Evolutionary conservation across 495 filamentous ascomycete genomes (phyloP), one percentile per base, ranked within the genome.

Genomic region (Sporormia fimetaria): DNA sequence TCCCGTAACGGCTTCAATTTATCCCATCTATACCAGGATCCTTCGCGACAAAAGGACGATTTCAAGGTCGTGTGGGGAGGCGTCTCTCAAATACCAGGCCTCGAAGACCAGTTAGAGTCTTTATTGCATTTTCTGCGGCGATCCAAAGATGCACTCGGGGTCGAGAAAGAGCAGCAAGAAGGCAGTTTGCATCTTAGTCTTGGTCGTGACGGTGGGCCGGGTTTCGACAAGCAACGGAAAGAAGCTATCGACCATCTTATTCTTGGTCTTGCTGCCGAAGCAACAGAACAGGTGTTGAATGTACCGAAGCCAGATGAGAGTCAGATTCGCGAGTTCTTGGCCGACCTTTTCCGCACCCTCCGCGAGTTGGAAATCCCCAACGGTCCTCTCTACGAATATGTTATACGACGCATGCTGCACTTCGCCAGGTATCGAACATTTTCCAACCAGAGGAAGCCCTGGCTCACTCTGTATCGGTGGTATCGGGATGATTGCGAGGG

Each of bases 81-180:
- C 7, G 29, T 47, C 12, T 25, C 42, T 11, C 7, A 40, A 6
- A 10, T 53, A 12, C 40, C 49, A 2, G 23, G 28, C 25, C 22
- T 48, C 3, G 24, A 15, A 2, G 25, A 29, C 2, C 35, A 46
- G 18, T 27, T 37, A 11, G 7, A n/a, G 2, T 48, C 40, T 8
- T 40, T 49, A 1, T 45, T 54, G n/a, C 12, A 42, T 3, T 31
- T 45, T 20, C 21, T 36, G 9, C 21, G 29, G 32, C 40, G 46
- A 28, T 54, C 46, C 27, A 24, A 30, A 9, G 35, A 49, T 23
- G 36, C 45, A 17, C 22, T 53, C 7, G 14, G 21, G 12, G 11
- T 34, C 1, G 33, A 26, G 0, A 16, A 3, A n/a, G 42, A 37
- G n/a, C 30, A 20, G 8, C 4, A 21, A 17, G 21, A 28, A 10